These are phyloP conservation scores for Heimioporus sp. DNA, from an alignment of 768 basidiomycete species.

Conservation along the genomic window DNA sequence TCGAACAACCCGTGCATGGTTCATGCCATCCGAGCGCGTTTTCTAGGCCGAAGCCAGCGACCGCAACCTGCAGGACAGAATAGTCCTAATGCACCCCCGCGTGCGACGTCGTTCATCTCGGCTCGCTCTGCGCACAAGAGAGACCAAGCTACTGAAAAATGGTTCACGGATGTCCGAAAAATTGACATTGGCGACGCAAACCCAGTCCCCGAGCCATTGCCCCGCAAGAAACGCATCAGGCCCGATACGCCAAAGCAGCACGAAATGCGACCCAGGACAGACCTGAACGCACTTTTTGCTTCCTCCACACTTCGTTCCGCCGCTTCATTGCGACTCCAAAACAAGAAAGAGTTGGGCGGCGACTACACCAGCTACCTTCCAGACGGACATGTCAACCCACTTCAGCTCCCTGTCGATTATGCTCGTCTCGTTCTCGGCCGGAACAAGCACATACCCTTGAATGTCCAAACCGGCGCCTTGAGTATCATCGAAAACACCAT, in stretches of 20 bases:
- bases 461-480: slow-evolving; percentile 38
- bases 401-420: slow-evolving; percentile 37
- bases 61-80: background rate
- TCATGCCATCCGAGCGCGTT: background rate
- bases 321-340: slow-evolving; percentile 21
- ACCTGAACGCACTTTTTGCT: slow-evolving; percentile 21
- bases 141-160: slow-evolving; percentile 22
- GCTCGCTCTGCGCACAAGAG: slow-evolving; percentile 20
- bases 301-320: background rate
- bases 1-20: background rate
- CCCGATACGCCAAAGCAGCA: slow-evolving; percentile 7
- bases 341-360: slow-evolving; percentile 41
- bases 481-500: slow-evolving; percentile 33
- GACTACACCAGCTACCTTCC: slow-evolving; percentile 51
- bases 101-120: slow-evolving; percentile 20
- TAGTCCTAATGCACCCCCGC: background rate
- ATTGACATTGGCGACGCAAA: slow-evolving; percentile 13
- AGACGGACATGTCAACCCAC: slow-evolving; percentile 23
- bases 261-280: slow-evolving; percentile 21
- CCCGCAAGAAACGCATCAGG: slow-evolving; percentile 5
- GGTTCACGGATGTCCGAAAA: slow-evolving; percentile 20
- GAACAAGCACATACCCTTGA: slow-evolving; percentile 40
- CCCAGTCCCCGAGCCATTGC: background rate
- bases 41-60: slow-evolving; percentile 18
- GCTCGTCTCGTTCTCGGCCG: slow-evolving; percentile 44